Evolutionary conservation across 108 stramenopile species (phyloP).

Genomic region (Cyclostephanos tholiformis): DNA sequence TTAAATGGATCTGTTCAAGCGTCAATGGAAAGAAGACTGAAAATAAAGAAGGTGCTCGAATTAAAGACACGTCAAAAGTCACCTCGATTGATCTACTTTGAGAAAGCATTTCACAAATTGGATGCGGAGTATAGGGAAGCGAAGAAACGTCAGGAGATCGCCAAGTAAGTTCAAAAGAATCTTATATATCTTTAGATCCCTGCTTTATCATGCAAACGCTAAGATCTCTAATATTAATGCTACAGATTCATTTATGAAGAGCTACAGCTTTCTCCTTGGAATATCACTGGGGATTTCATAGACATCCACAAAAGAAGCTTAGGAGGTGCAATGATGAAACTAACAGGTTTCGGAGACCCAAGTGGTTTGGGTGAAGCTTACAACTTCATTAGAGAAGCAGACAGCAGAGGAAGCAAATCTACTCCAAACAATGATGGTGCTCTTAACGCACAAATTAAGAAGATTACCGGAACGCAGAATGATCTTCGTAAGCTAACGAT

Average conservation of each 20-base stretch:
- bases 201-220: not conserved
- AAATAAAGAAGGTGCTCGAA: slow-evolving; percentile 70
- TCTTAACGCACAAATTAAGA: slow-evolving; percentile 79
- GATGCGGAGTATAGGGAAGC: slow-evolving; percentile 65
- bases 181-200: not conserved
- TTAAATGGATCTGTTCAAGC: slow-evolving; percentile 75
- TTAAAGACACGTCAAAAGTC: slow-evolving; percentile 53
- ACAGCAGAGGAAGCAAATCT: slow-evolving; percentile 68
- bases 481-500: slow-evolving; percentile 91
- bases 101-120: slow-evolving; percentile 66
- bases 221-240: not conserved
- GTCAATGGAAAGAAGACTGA: slow-evolving; percentile 57
- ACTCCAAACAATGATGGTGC: slow-evolving; percentile 57
- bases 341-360: slow-evolving; percentile 90
- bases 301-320: slow-evolving; percentile 87
- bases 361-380: slow-evolving; percentile 82
- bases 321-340: slow-evolving; percentile 83
- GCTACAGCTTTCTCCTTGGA: slow-evolving; percentile 82
- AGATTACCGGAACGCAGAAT: slow-evolving; percentile 85
- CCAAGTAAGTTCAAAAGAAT: slow-evolving; percentile 44
- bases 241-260: slow-evolving; percentile 84
- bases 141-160: slow-evolving; percentile 76
- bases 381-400: slow-evolving; percentile 72
- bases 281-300: slow-evolving; percentile 82
- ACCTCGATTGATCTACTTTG: slow-evolving; percentile 55